Evolutionary conservation across 768 basidiomycete genomes (phyloP), one percentile per base, ranked within the genome.

Genomic region (Hemileccinum rubropunctum): DNA sequence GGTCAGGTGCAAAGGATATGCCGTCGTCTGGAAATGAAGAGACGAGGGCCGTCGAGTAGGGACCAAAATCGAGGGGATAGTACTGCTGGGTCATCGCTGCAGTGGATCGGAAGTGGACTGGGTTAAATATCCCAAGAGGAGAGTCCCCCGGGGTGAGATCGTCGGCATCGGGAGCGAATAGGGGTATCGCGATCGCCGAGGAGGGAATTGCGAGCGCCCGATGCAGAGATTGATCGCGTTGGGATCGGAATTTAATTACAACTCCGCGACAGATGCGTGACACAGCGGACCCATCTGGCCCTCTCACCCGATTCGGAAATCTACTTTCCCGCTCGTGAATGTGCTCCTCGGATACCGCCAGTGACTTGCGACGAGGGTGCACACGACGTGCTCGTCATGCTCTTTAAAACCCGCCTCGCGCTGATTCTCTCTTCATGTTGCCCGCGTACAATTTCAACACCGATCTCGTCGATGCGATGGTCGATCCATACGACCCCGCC

Each of bases 261-360:
- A 66, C 57, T 53, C 64, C 63, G 63, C 64, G 64, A 54, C 26
- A 5, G 26, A 18, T 41, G 23, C 28, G 28, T 30, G 28, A 23
- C 28, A 30, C 28, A 23, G 23, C 23, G 34, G 39, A 15, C 15
- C n/a, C 15, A 36, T 36, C n/a, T 32, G 26, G 17, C 14, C 42
- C 39, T 23, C 38, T 13, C 30, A 5, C 52, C 17, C 10, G 39
- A 58, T 61, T 2, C 2, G 32, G 58, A 7, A 3, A 28, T 6
- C 26, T 34, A 5, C 30, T 34, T 23, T 42, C 33, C n/a, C n/a
- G n/a, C n/a, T n/a, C n/a, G 39, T 54, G 17, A 7, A 34, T 28
- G 10, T 37, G 1, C 43, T 64, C 64, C 63, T 66, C 62, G 63
- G 63, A 64, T 53, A 44, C 57, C 61, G n/a, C n/a, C n/a, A n/a